Percentiles rank a stretch among this genome's conserved stretches.
phyloP scores from a whole-genome alignment of 2,329 filamentous ascomycete genomes.

The Calycina herbarum region DNA sequence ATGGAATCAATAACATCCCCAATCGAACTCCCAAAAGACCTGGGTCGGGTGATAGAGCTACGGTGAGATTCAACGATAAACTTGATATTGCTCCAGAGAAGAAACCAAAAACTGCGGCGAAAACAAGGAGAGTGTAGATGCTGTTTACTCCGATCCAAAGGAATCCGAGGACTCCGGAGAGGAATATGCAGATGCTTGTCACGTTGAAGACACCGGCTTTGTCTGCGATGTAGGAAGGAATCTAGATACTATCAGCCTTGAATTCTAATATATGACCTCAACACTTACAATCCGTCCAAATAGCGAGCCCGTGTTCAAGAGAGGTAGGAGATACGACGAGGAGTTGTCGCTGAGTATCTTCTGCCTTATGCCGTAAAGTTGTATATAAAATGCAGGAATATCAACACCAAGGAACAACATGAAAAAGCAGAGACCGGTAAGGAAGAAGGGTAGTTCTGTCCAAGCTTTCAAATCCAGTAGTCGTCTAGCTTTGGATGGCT shows the following conservation, averaged over 20 bases:
- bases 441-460: constrained; percentile 38
- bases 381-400: constrained; percentile 50
- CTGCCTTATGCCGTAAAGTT: constrained; percentile 24
- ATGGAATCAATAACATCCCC: constrained; percentile 48
- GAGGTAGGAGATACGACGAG: constrained; percentile 21
- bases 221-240: constrained; percentile 54
- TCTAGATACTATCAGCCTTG: constrained; percentile 6
- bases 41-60: constrained; percentile 24
- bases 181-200: constrained; percentile 44
- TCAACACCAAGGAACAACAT: constrained; percentile 47
- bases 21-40: constrained; percentile 63
- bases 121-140: constrained; percentile 56
- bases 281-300: constrained; percentile 49
- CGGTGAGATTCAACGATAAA: constrained; percentile 18
- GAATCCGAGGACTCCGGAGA: constrained; percentile 53
- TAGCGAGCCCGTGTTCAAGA: constrained; percentile 42
- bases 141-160: constrained; percentile 50
- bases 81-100: constrained; percentile 61
- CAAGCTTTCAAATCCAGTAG: constrained; percentile 42
- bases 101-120: constrained; percentile 66
- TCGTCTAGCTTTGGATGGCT: constrained; percentile 31
- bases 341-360: constrained; percentile 40
- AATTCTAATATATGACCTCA: background rate
- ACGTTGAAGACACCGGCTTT: constrained; percentile 54
- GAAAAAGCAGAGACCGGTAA: constrained; percentile 28